These are phyloP conservation scores for Colletotrichum sp. DNA, from an alignment of 2,329 filamentous ascomycete genomes.

Conservation along the genomic window DNA sequence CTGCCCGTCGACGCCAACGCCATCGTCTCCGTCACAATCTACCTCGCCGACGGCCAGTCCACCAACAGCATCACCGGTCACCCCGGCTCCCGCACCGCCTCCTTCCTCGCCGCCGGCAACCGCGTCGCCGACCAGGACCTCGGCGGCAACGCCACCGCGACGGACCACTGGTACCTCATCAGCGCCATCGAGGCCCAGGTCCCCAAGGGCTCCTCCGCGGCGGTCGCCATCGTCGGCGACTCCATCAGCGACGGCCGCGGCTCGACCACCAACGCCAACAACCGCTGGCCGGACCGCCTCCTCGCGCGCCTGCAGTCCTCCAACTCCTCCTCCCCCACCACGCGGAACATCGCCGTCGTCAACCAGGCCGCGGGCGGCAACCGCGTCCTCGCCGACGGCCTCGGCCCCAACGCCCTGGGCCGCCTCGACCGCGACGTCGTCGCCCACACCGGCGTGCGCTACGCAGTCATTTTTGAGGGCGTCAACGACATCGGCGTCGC, in stretches of 20 bases:
- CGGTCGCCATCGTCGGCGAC: conserved; percentile 65
- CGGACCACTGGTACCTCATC: conserved; percentile 63
- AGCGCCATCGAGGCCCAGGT: conserved; percentile 60
- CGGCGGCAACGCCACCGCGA: conserved; percentile 20
- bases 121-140: conserved; percentile 47
- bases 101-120: conserved; percentile 58
- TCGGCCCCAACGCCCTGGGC: conserved; percentile 61
- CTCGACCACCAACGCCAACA: conserved; percentile 61
- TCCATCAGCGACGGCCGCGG: conserved; percentile 69
- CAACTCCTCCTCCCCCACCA: conserved; percentile 11
- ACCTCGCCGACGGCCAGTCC: conserved; percentile 58
- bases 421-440: conserved; percentile 66
- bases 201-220: conserved; percentile 35
- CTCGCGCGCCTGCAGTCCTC: conserved; percentile 44
- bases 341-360: conserved; percentile 49
- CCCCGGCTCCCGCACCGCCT: conserved; percentile 63
- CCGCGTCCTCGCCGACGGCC: conserved; percentile 60
- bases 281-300: conserved; percentile 50
- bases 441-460: conserved; percentile 55
- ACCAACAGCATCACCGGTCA: conserved; percentile 62
- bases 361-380: conserved; percentile 71
- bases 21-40: conserved; percentile 60
- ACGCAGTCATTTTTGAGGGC: conserved; percentile 65
- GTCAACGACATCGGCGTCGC: conserved; percentile 68
- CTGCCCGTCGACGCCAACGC: conserved; percentile 51